phyloP scores from a whole-genome alignment of 805 yeast genomes.

The Myxozyma kluyveri region DNA sequence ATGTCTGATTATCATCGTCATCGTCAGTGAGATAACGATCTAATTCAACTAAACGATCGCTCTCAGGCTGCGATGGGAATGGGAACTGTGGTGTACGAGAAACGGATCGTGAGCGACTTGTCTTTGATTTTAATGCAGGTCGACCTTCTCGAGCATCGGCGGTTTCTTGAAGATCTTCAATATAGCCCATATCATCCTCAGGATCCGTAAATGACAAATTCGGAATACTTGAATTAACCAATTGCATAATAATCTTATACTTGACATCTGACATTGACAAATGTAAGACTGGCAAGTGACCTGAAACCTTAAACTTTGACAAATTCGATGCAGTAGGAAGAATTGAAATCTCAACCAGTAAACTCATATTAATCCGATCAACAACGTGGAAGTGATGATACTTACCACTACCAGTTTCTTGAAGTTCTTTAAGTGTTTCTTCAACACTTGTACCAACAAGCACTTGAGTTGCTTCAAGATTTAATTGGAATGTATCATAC shows the following conservation, averaged over 20 bases:
- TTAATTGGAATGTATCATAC: constrained; percentile 83
- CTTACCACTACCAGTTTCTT: constrained; percentile 35
- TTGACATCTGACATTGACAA: constrained; percentile 83
- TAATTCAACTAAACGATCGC: constrained; percentile 5
- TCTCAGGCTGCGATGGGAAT: constrained; percentile 6
- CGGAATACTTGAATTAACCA: constrained; percentile 71
- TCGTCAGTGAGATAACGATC: constrained; percentile 25
- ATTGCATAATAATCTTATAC: constrained; percentile 79
- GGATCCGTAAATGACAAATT: constrained; percentile 34
- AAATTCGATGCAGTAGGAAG: constrained; percentile 74
- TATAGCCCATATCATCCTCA: constrained; percentile 5
- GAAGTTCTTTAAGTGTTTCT: constrained; percentile 71
- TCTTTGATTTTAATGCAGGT: neutral
- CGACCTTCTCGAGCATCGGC: constrained; percentile 1
- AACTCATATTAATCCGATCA: constrained; percentile 70
- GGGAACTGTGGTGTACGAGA: constrained; percentile 2
- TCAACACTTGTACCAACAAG: constrained; percentile 80
- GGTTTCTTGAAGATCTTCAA: constrained; percentile 3
- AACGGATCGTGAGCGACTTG: neutral
- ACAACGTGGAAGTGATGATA: constrained; percentile 59
- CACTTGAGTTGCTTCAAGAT: constrained; percentile 74
- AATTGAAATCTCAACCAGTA: constrained; percentile 77
- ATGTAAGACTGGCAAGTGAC: constrained; percentile 67
- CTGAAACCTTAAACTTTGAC: constrained; percentile 70
- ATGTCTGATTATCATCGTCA: constrained; percentile 30